Evolutionary conservation across 805 yeast genomes (phyloP).

Genomic region (Lipomyces orientalis): DNA sequence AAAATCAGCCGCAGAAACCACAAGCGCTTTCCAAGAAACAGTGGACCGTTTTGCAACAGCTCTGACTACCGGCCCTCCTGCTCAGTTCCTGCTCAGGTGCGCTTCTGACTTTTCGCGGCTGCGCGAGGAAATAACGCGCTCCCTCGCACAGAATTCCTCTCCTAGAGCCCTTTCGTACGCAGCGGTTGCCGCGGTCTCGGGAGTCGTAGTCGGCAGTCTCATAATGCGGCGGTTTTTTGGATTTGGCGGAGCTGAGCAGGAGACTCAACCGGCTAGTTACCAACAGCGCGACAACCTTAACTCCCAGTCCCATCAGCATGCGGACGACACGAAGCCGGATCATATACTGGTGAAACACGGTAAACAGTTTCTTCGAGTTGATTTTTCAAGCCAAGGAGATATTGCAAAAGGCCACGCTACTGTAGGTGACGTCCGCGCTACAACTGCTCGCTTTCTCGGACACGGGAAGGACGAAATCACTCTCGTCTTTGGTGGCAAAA

Average conservation of each 20-base stretch:
- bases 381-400: conserved; percentile 36
- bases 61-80: conserved; percentile 4
- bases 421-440: conserved; percentile 39
- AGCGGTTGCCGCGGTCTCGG: conserved; percentile 3
- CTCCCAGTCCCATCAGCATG: conserved; percentile 6
- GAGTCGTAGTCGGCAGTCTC: conserved; percentile 3
- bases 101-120: conserved; percentile 4
- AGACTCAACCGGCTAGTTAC: neutral
- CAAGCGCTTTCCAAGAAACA: neutral
- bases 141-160: conserved; percentile 5
- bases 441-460: conserved; percentile 33
- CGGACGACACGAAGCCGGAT: conserved; percentile 22
- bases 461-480: conserved; percentile 22
- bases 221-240: conserved; percentile 31
- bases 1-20: neutral
- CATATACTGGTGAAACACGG: conserved; percentile 34
- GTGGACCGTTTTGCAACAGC: conserved; percentile 1
- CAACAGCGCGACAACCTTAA: conserved; percentile 4
- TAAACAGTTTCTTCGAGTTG: conserved; percentile 30
- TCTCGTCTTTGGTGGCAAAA: conserved; percentile 37
- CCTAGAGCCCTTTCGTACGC: conserved; percentile 3
- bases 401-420: conserved; percentile 34
- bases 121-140: neutral
- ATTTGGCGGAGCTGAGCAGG: conserved; percentile 12
- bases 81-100: conserved; percentile 10